Base-by-base conservation (phyloP, 768 basidiomycete species). In the Jaapia argillacea region DNA sequence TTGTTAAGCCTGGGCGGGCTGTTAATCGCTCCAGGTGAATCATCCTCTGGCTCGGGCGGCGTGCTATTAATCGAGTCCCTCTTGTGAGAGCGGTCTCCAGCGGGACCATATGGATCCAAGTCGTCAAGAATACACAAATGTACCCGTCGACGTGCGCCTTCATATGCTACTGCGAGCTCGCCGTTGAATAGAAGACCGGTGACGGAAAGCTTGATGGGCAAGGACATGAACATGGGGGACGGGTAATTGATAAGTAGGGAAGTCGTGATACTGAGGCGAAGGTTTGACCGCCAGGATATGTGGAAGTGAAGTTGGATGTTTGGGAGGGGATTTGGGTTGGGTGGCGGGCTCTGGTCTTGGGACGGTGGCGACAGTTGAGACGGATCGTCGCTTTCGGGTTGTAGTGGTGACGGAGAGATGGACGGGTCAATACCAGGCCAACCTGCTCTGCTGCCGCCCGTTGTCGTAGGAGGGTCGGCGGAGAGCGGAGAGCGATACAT, bases 161-260 rank as follows among this genome's bases (percentile, higher is more conserved):
- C 85, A 64, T 91, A 97, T 10, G 94, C 96, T 26, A 97, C 74
- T 6, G 87, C 85, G 36, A 98, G 65, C 54, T 94, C 88, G 45
- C 88, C 89, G 10, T 74, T 73, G 60, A 98, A 88, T 12, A 91
- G 69, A 45, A 98, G 70, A 1, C 89, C 88, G 0, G 85, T 93
- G 22, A 98, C 77, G n/a, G 82, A 85, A 43, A 98, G 79, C 55
- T 87, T 85, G 60, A 99, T 87, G 5, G 96, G 96, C 21, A 99
- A 74, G 12, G 88, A 82, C 93, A 99, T 97, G 71, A 99, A 98
- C 59, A 85, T 77, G 0, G 85, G 83, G 0, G 91, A 91, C 4
- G 96, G 96, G 59, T 98, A 97, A 64, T 99, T 96, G 63, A 99
- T 92, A 48, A 92, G 76, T 22, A 98, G 73, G 6, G 90, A 93